Evolutionary conservation across 2,329 filamentous ascomycete genomes (phyloP).

Genomic region (Sclerotinia nivalis): DNA sequence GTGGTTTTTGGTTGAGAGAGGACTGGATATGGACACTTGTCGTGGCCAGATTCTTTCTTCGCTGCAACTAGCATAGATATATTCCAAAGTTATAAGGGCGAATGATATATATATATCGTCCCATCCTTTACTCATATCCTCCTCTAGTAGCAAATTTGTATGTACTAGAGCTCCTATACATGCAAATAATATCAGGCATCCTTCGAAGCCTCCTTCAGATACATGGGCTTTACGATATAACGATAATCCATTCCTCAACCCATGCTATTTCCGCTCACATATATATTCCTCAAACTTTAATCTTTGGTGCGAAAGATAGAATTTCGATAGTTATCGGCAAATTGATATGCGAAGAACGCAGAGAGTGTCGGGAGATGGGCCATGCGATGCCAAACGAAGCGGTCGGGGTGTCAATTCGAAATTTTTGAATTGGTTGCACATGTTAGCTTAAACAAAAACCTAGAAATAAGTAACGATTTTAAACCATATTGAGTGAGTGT

Average conservation of each 20-base stretch:
- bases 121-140: not conserved
- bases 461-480: not conserved
- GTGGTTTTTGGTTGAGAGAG: slow-evolving; percentile 26
- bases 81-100: not conserved
- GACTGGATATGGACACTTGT: not conserved
- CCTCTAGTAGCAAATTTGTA: not conserved
- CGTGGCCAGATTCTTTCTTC: not conserved
- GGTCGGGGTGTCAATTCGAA: not conserved
- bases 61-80: not conserved
- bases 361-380: not conserved
- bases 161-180: not conserved
- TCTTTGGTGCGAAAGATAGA: not conserved
- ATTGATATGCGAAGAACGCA: not conserved
- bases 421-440: not conserved
- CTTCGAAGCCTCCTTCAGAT: not conserved
- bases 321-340: not conserved
- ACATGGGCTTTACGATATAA: not conserved
- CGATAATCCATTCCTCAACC: not conserved
- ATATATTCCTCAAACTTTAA: not conserved
- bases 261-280: not conserved
- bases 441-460: not conserved
- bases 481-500: not conserved
- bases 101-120: not conserved
- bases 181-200: not conserved
- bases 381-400: not conserved